Conservation (phyloP, 2,329 filamentous ascomycete genomes). For the Xylaria hypoxylon region DNA sequence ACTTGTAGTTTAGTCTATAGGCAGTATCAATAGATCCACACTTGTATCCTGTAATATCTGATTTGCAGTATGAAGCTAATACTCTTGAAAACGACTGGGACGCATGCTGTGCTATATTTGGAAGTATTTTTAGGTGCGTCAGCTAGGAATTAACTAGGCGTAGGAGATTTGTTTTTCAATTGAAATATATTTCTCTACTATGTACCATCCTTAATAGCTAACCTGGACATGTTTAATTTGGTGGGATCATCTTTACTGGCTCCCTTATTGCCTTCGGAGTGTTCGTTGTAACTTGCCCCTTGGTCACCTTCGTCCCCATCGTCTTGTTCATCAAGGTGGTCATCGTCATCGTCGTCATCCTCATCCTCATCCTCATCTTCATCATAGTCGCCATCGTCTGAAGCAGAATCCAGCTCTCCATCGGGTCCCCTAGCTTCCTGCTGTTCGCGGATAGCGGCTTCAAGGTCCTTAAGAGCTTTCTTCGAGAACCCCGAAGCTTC, state of each 20-base stretch:
- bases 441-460: conserved; percentile 87
- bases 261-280: conserved; percentile 9
- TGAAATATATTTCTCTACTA: conserved; percentile 33
- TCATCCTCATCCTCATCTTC: conserved; percentile 51
- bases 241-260: conserved; percentile 1
- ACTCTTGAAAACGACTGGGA: not conserved
- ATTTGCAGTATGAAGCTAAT: not conserved
- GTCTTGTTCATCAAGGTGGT: conserved; percentile 42
- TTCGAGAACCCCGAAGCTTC: conserved; percentile 95
- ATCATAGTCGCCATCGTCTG: conserved; percentile 51
- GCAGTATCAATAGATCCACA: conserved; percentile 46
- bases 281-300: conserved; percentile 39
- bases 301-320: conserved; percentile 48
- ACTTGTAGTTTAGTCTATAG: conserved; percentile 48
- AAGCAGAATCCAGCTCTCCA: conserved; percentile 54
- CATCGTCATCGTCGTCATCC: conserved; percentile 50
- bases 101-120: not conserved
- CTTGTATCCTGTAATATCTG: conserved; percentile 28
- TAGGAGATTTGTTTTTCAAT: conserved; percentile 2
- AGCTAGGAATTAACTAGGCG: not conserved
- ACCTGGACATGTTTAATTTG: conserved; percentile 41
- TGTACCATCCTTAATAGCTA: conserved; percentile 46
- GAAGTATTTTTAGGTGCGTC: not conserved
- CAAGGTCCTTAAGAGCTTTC: conserved; percentile 96
- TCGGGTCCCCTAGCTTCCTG: conserved; percentile 60